Conservation (phyloP, 192 early-diverging fungal genomes). For the Backusella tuberculispora region DNA sequence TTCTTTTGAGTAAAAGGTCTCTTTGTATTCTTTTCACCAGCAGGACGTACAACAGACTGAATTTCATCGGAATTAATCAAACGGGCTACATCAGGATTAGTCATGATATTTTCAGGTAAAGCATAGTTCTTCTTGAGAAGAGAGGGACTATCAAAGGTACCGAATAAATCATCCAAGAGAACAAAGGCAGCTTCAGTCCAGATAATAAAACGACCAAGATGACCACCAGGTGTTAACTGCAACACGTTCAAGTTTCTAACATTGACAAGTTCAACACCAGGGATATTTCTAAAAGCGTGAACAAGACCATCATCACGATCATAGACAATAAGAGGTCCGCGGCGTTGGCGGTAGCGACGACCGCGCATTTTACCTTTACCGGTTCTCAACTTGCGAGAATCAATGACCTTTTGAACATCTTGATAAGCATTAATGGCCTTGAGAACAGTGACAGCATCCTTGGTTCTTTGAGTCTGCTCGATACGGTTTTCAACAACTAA, state of each 20-base stretch:
- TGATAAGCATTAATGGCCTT: constrained; percentile 92
- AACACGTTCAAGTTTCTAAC: constrained; percentile 94
- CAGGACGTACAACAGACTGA: constrained; percentile 88
- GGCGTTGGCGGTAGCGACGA: constrained; percentile 94
- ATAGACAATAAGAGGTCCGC: constrained; percentile 97
- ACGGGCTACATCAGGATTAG: constrained; percentile 93
- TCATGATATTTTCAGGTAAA: constrained; percentile 84
- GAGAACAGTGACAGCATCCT: constrained; percentile 89
- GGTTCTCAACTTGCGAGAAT: constrained; percentile 95
- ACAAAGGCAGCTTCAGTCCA: constrained; percentile 95
- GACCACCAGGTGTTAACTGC: constrained; percentile 97
- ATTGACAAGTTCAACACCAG: constrained; percentile 94
- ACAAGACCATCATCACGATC: constrained; percentile 91
- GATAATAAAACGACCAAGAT: constrained; percentile 99
- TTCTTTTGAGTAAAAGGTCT: constrained; percentile 97
- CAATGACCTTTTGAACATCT: constrained; percentile 94
- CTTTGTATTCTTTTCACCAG: constrained; percentile 76
- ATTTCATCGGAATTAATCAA: constrained; percentile 96
- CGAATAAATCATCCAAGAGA: constrained; percentile 91
- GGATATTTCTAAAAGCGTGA: constrained; percentile 98
- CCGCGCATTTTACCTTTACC: constrained; percentile 97
- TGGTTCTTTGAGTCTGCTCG: constrained; percentile 89
- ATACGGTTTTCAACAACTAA: constrained; percentile 82
- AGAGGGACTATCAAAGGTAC: constrained; percentile 78
- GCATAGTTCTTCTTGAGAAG: constrained; percentile 87